Percentiles rank a stretch among this genome's conserved stretches.
phyloP scores from a whole-genome alignment of 2,329 filamentous ascomycete genomes.

The Arthrobotrys entomopaga region DNA sequence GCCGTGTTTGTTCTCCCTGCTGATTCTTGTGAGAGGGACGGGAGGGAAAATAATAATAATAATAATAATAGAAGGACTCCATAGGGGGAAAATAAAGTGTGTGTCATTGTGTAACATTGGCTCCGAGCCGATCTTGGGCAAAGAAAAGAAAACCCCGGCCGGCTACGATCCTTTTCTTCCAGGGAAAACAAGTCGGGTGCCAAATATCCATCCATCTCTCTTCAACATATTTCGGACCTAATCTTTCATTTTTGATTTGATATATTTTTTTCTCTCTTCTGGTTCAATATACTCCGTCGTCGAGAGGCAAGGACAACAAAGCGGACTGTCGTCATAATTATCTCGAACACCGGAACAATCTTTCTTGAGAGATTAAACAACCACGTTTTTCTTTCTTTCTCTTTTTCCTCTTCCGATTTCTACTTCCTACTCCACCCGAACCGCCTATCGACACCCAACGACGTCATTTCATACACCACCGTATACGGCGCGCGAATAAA shows the following conservation, averaged over 20 bases:
- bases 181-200: not conserved
- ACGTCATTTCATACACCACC: slow-evolving; percentile 2
- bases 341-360: slow-evolving; percentile 15
- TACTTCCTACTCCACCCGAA: not conserved
- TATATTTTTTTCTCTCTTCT: not conserved
- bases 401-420: not conserved
- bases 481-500: slow-evolving; percentile 7
- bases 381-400: slow-evolving; percentile 16
- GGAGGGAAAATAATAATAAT: not conserved
- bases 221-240: too few species aligned
- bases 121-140: not conserved
- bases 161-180: slow-evolving; percentile 16
- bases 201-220: too few species aligned
- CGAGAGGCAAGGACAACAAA: slow-evolving; percentile 20
- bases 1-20: slow-evolving; percentile 11
- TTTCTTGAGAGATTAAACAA: slow-evolving; percentile 8
- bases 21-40: slow-evolving; percentile 10
- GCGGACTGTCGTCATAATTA: not conserved
- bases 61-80: not conserved
- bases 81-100: slow-evolving; percentile 24
- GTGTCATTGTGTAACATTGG: slow-evolving; percentile 54
- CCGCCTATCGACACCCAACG: not conserved
- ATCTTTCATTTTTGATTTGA: not conserved
- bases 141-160: slow-evolving; percentile 5
- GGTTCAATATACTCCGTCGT: slow-evolving; percentile 22